These are phyloP conservation scores for Trichophyton rubrum DNA, from an alignment of 2,329 filamentous ascomycete genomes.

Conservation along the genomic window DNA sequence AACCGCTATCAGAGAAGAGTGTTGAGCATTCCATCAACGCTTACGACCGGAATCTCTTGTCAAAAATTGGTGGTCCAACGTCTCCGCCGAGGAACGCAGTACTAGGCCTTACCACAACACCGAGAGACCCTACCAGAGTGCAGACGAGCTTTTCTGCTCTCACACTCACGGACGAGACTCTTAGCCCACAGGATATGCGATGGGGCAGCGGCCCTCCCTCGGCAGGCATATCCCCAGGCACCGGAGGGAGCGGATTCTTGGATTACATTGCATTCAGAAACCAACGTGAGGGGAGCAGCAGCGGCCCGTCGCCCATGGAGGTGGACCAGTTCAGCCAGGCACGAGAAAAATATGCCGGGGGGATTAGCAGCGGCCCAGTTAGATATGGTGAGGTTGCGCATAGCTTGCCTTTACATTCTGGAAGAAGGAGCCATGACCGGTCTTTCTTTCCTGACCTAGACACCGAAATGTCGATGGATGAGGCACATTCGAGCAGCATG, in stretches of 20 bases:
- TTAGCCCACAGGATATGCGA: conserved; percentile 16
- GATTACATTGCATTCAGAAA: conserved; percentile 32
- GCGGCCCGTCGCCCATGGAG: conserved; percentile 28
- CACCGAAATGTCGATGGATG: conserved; percentile 30
- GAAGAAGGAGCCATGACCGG: conserved; percentile 52
- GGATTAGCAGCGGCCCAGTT: conserved; percentile 13
- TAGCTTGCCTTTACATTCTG: conserved; percentile 40
- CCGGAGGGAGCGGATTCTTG: conserved; percentile 28
- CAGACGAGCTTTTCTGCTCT: conserved; percentile 15
- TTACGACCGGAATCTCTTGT: conserved; percentile 50
- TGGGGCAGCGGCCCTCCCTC: conserved; percentile 32
- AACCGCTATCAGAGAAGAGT: conserved; percentile 45
- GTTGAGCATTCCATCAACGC: conserved; percentile 48
- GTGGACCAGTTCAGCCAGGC: conserved; percentile 28
- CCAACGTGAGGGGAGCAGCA: conserved; percentile 32
- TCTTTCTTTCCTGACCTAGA: conserved; percentile 41
- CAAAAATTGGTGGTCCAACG: conserved; percentile 49
- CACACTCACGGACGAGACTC: conserved; percentile 10
- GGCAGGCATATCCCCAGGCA: conserved; percentile 30
- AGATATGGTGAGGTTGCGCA: conserved; percentile 35
- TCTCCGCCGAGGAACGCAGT: conserved; percentile 39
- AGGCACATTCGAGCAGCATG: conserved; percentile 20
- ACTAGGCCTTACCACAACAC: conserved; percentile 19
- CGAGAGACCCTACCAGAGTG: conserved; percentile 22
- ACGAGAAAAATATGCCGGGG: conserved; percentile 16